These are phyloP conservation scores for Penicillium frequentans DNA, from an alignment of 2,329 filamentous ascomycete genomes.

Conservation along the genomic window DNA sequence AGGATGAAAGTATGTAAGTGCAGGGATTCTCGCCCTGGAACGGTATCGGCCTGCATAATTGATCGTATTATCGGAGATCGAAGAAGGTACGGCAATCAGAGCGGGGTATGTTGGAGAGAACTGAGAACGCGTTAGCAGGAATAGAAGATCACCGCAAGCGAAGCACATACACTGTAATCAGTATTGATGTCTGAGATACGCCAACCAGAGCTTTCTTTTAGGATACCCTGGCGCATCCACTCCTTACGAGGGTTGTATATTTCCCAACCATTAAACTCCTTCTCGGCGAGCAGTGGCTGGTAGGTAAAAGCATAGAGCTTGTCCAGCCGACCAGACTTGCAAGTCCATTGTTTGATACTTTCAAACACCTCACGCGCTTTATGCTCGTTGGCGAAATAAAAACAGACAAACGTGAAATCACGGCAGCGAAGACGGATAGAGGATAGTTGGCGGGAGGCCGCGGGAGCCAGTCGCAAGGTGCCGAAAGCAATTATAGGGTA, in stretches of 20 bases:
- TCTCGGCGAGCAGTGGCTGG: constrained; percentile 71
- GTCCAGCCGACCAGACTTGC: constrained; percentile 77
- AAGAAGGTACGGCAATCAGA: constrained; percentile 77
- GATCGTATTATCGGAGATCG: constrained; percentile 94
- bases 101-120: constrained; percentile 94
- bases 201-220: constrained; percentile 80
- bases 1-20: constrained; percentile 89
- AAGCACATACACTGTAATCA: constrained; percentile 65
- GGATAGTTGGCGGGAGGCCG: constrained; percentile 68
- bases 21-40: constrained; percentile 84
- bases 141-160: background rate
- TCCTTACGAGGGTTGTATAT: constrained; percentile 84
- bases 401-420: constrained; percentile 91
- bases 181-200: constrained; percentile 85
- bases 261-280: constrained; percentile 74
- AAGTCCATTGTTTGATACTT: constrained; percentile 76
- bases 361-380: constrained; percentile 84
- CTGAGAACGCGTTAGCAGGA: constrained; percentile 27
- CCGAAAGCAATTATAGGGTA: constrained; percentile 89
- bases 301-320: constrained; percentile 91
- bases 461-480: constrained; percentile 71
- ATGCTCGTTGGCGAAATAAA: constrained; percentile 76
- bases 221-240: constrained; percentile 84
- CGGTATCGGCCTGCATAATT: constrained; percentile 91
- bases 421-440: constrained; percentile 85